These are phyloP conservation scores for Mariannaea sp. DNA, from an alignment of 2,329 filamentous ascomycete genomes.

Conservation along the genomic window DNA sequence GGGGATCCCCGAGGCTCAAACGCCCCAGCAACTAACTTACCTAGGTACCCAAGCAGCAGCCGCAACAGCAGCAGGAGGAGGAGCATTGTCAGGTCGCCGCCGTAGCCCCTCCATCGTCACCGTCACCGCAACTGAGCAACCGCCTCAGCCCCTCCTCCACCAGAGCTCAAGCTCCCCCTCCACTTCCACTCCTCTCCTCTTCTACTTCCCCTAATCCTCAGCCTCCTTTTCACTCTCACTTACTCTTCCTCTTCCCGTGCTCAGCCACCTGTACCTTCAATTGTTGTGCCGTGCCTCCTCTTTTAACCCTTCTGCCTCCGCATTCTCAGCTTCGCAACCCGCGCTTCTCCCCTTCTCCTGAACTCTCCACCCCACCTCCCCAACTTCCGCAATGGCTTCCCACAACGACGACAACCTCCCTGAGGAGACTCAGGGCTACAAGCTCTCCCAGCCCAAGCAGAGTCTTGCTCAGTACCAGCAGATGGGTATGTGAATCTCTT, in stretches of 20 bases:
- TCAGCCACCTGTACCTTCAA: slow-evolving; percentile 13
- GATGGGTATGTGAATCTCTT: slow-evolving; percentile 69
- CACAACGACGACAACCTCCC: slow-evolving; percentile 81
- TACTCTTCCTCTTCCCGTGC: slow-evolving; percentile 15
- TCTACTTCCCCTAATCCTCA: slow-evolving; percentile 10
- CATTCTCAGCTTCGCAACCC: slow-evolving; percentile 3
- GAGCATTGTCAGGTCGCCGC: slow-evolving; percentile 32
- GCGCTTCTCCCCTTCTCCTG: neutral
- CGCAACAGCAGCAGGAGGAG: too few relatives aligned
- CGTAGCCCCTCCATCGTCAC: slow-evolving; percentile 40
- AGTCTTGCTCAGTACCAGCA: slow-evolving; percentile 92
- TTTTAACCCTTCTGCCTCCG: slow-evolving; percentile 6
- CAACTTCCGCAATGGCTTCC: slow-evolving; percentile 62
- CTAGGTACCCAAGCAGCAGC: too few relatives aligned
- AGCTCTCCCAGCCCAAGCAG: slow-evolving; percentile 96
- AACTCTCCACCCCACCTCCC: slow-evolving; percentile 26
- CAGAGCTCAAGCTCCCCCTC: slow-evolving; percentile 30
- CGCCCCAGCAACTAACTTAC: slow-evolving; percentile 9
- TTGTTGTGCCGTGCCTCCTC: neutral
- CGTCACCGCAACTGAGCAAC: slow-evolving; percentile 41
- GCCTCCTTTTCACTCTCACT: slow-evolving; percentile 21
- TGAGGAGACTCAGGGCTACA: slow-evolving; percentile 93
- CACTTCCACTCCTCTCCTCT: slow-evolving; percentile 22
- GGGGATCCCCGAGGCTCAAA: slow-evolving; percentile 3
- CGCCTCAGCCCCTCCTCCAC: slow-evolving; percentile 26